Evolutionary conservation across 2,329 filamentous ascomycete genomes (phyloP), one percentile per base, ranked within the genome.

Genomic region (Bretziella fagacearum): DNA sequence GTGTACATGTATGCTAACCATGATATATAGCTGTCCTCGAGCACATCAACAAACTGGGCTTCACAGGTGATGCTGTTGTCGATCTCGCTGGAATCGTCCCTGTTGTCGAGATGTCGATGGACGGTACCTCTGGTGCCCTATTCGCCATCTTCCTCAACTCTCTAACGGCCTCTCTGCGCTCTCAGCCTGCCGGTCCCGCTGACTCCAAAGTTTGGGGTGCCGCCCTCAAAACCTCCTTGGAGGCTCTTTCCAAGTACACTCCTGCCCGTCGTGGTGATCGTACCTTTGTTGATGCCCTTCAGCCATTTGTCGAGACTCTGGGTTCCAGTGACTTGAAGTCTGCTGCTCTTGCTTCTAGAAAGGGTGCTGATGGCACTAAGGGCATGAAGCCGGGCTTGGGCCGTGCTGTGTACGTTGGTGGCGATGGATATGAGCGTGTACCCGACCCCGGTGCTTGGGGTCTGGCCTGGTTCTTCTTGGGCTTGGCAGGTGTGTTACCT

Each of bases 321-420:
- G 62, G 71, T 56, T 78, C 77, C 0, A 74, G 74, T 11, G 74
- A 83, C 58, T 60, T 91, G 17, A 71, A 74, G 53, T 69, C 77
- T 58, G 87, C 91, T 6, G 85, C 84, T 0, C 68, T 76, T 55
- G 85, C 84, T 2, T 80, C 86, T 0, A 73, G 74, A 53, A 69
- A 77, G 40, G 91, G 81, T 0, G 81, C 87, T 3, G 80, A 89
- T 53, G 74, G 74, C 25, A 96, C 91, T 17, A 93, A 87, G 66
- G 82, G 81, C 20, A 95, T 98, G 87, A 77, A 81, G 60, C 84
- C 91, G 35, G 91, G 80, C 55, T 66, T 98, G 33, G 91, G 91
- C 6, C 55, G 68, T 51, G 59, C 62, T 1, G 63, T 65, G 4
- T 65, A 65, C 49, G 59, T 65, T 4, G 63, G 63, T 26, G 52